Conservation (phyloP, 83 land plant species). For the Thuja plicata region DNA sequence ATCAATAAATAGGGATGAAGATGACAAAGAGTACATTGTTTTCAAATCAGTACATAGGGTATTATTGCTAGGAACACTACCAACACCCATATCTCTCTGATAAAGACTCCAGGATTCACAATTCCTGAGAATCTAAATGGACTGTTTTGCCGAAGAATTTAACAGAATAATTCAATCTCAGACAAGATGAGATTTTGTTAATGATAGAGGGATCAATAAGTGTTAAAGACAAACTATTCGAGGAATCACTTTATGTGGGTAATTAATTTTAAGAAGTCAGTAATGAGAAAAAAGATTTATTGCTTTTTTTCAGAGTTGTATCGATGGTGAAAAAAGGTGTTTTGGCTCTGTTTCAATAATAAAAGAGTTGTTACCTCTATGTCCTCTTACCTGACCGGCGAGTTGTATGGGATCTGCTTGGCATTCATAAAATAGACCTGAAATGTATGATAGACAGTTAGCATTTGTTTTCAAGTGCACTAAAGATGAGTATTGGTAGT, state of each 20-base stretch:
- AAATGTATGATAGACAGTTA: no score
- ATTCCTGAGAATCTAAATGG: no score
- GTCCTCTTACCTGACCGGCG: background rate
- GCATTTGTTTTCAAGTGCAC: background rate
- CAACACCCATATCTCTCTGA: no score
- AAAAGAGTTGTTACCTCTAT: background rate
- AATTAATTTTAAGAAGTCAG: background rate
- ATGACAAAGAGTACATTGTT: no score
- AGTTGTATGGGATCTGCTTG: background rate
- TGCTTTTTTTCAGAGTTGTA: background rate
- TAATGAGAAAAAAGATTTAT: no score
- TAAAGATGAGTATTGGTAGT: background rate
- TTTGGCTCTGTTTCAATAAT: no score
- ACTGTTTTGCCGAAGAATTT: no score
- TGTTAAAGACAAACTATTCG: background rate
- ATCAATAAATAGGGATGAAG: no score
- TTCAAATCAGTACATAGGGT: no score
- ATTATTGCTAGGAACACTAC: no score
- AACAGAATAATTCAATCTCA: background rate
- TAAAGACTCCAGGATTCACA: no score
- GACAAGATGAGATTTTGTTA: background rate
- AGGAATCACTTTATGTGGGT: background rate
- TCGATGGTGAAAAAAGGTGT: no score
- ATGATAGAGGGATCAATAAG: background rate
- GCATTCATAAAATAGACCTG: background rate